Base-by-base conservation (phyloP, 768 basidiomycete species). In the Phanerochaete sordida region DNA sequence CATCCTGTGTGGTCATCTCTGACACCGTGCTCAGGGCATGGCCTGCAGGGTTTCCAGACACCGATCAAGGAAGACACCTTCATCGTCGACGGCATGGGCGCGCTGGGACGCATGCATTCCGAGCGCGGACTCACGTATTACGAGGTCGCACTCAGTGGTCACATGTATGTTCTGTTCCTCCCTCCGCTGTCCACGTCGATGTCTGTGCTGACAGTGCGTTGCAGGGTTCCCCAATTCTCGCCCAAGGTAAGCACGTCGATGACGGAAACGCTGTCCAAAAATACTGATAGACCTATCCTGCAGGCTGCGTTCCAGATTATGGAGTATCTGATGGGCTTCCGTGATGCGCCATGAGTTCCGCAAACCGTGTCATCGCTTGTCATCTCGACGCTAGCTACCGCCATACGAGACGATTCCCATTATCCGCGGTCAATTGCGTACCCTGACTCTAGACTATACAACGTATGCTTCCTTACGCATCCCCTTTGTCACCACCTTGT, bases 231-330 rank as follows among this genome's bases (percentile, higher is more conserved):
- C 3, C 83, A 86, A 72, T 88, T 82, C 69, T 81, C 85, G 15
- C 87, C 87, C 1, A 69, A 73, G 66, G 86, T 84, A 65, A 69
- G 84, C n/a, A n/a, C 12, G 28, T 35, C 37, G 7, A 24, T 49
- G 48, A n/a, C n/a, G n/a, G n/a, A n/a, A n/a, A n/a, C n/a, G n/a
- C n/a, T n/a, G n/a, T n/a, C n/a, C n/a, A n/a, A n/a, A n/a, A n/a
- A n/a, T n/a, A n/a, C n/a, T n/a, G n/a, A n/a, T 45, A 48, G 49
- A 28, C 57, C n/a, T n/a, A n/a, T n/a, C n/a, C n/a, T n/a, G n/a
- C n/a, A 87, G 85, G 85, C 88, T 54, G 81, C 85, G 0, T 84
- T 86, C 73, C 87, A 88, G 66, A 83, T 77, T 57, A 87, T 89
- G 86, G 74, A 84, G 63, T 87, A 78, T 65, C 66, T 90, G 63